Evolutionary conservation across 352 stramenopile species (phyloP), one percentile per base, ranked within the genome.

Genomic region (Phytophthora crassamura): DNA sequence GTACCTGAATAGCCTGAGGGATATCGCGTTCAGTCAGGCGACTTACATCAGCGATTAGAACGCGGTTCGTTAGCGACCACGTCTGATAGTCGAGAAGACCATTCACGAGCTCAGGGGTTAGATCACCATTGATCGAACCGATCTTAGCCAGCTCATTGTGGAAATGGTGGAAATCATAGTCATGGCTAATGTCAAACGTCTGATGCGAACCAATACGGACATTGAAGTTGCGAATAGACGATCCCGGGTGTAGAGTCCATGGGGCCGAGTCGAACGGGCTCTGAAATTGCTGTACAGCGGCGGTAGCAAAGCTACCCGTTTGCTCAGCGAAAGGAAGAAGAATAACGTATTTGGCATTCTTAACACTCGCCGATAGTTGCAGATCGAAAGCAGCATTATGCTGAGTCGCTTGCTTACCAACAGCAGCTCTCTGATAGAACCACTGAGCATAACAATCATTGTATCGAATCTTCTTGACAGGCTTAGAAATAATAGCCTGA

Each of bases 81-180:
- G 47, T 72, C 6, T 69, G 46, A 16, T 66, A 62, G 38, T 76
- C 47, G 35, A 76, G 56, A 5, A 72, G 56, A 48, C 67, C 60
- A 50, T 75, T 75, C 2, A 8, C n/a, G 1, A 74, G 45, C 36
- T 67, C 34, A 39, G 63, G 59, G 8, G 55, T 63, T 1, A 67
- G 36, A 48, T 54, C 46, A 50, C 66, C 66, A 51, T 74, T 74
- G 15, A 74, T 66, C 12, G 59, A 34, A 41, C 18, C 12, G 6
- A 74, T 25, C 34, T 74, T 74, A 11, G 38, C 32, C 3, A 69
- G 50, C 33, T 74, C 66, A 54, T 69, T 55, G 4, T 12, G 11
- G 12, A 62, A 74, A 4, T 39, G 16, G 28, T 62, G 28, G 43
- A 47, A 70, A n/a, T 70, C 66, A 18, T 67, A 74, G 28, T 74